Percentiles rank a stretch among this genome's conserved stretches.
Conservation (phyloP, 208 protist species). For the Porcisia deanei region DNA sequence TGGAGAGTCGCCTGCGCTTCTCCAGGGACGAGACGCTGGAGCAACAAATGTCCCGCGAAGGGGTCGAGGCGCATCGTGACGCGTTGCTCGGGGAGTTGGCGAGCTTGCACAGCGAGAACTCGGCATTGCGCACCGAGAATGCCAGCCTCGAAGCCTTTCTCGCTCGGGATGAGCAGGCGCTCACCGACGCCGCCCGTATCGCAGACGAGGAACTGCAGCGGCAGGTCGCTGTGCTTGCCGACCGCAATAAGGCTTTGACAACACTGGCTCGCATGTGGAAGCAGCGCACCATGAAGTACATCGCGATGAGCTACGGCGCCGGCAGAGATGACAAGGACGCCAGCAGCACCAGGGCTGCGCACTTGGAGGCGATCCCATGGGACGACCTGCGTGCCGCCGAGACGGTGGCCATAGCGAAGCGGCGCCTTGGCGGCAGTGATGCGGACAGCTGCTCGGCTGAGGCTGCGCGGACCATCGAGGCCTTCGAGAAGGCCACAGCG, state of each 20-base stretch:
- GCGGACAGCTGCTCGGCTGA: constrained; percentile 12
- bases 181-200: constrained; percentile 42
- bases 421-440: constrained; percentile 31
- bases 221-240: constrained; percentile 33
- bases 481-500: constrained; percentile 61
- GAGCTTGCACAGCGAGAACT: constrained; percentile 39
- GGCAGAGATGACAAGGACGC: constrained; percentile 7
- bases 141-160: constrained; percentile 50
- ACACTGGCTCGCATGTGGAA: constrained; percentile 68
- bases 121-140: constrained; percentile 41
- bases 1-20: constrained; percentile 70
- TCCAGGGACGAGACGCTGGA: constrained; percentile 58
- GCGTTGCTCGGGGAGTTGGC: constrained; percentile 41
- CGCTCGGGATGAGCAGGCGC: constrained; percentile 45
- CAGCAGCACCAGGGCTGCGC: neutral
- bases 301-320: constrained; percentile 54
- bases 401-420: constrained; percentile 46
- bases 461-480: constrained; percentile 36
- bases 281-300: constrained; percentile 68
- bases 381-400: constrained; percentile 48
- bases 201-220: constrained; percentile 57
- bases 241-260: constrained; percentile 38
- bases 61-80: constrained; percentile 45
- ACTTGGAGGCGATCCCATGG: constrained; percentile 44
- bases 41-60: constrained; percentile 47